Evolutionary conservation across 2,329 filamentous ascomycete species (phyloP), one percentile per base, ranked within the genome.

Genomic region (Xylaria sp.): DNA sequence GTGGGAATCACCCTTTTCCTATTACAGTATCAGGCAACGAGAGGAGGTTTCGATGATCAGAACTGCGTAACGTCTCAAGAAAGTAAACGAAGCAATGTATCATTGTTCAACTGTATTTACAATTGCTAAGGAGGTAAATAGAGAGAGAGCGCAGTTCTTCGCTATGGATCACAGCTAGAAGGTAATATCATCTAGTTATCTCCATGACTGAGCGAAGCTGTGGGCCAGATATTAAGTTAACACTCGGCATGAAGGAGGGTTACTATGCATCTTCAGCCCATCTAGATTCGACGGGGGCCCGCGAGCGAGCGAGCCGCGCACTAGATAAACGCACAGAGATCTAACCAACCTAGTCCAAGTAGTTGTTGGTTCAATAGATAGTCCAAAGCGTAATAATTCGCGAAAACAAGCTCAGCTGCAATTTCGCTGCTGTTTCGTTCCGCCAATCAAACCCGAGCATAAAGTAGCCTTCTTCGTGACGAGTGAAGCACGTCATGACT

Each of bases 381-480:
- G 49, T 36, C 29, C n/a, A n/a, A 27, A 51, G 45, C 31, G 13
- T 17, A 39, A 51, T 39, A 38, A 15, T 33, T 17, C 45, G 33
- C n/a, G 42, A 31, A n/a, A 38, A 31, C 38, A 31, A 61, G 31
- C 45, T 63, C 59, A 66, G 63, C 63, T 62, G 63, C 22, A 66
- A 66, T 66, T 33, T 62, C 25, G 60, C 45, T 11, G 36, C 20
- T 36, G n/a, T 1, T 31, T 17, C n/a, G 5, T 55, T 38, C 57
- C 51, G 45, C 63, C 63, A 66, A 66, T 66, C 63, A 59, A 4
- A 49, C 55, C 31, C 38, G 29, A 13, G 13, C 44, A 5, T 25
- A 6, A 13, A 17, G 20, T 20, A n/a, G 11, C 33, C 20, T 54
- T 54, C 38, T 50, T 31, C 61, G 39, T 38, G 22, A 42, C 27